Conservation (phyloP, 257 asterid species). For the Thymus mandschuricus region DNA sequence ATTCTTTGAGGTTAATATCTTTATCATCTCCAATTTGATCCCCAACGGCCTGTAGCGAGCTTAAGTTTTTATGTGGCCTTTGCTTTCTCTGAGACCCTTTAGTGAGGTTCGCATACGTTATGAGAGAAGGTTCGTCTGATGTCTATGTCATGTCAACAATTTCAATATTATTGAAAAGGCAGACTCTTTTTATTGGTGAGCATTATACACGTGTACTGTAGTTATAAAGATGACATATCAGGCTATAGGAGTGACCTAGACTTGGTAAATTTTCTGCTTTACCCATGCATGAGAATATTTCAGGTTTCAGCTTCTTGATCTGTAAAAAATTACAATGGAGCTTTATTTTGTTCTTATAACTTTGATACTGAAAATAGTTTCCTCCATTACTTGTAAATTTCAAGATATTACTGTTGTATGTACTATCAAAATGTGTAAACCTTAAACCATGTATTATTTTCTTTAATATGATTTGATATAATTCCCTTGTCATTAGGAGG, state of each 20-base stretch:
- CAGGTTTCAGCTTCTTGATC: constrained; percentile 1
- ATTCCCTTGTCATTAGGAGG: neutral
- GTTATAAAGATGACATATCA: neutral
- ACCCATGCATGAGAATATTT: neutral
- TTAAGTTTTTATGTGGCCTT: neutral
- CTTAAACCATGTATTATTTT: neutral
- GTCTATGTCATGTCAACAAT: neutral
- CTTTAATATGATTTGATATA: neutral
- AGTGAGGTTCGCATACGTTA: neutral
- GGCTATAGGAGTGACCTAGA: neutral
- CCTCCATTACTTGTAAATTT: neutral
- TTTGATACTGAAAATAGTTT: neutral
- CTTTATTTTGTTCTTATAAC: neutral
- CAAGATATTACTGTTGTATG: neutral
- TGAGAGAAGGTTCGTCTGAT: neutral
- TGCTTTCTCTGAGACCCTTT: too few species aligned
- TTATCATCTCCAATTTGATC: neutral
- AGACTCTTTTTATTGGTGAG: neutral
- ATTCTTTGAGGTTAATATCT: neutral
- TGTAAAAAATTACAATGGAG: neutral
- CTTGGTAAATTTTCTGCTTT: neutral
- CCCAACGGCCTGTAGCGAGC: neutral
- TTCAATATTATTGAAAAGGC: neutral
- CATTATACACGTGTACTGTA: neutral
- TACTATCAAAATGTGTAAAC: neutral